A percentile compares a stretch with the other conserved stretches of the same genome.
Evolutionary conservation across 768 basidiomycete species (phyloP).

Genomic region (Tylopilus plumbeoviolaceoides): DNA sequence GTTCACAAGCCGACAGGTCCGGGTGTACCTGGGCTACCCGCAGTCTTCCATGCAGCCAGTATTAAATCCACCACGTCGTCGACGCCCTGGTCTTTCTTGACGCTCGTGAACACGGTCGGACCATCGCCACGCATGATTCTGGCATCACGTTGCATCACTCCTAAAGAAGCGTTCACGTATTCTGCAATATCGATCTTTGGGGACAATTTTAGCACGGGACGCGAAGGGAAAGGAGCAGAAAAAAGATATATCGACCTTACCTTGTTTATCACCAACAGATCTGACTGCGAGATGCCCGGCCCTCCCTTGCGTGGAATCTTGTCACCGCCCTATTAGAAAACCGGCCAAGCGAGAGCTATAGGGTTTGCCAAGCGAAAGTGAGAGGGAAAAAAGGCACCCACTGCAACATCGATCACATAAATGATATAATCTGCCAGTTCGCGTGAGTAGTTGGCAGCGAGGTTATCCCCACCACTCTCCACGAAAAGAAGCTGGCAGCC

Average conservation of each 20-base stretch:
- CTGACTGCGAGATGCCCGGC: slow-evolving; percentile 94
- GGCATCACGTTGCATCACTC: slow-evolving; percentile 92
- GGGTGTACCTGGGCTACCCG: slow-evolving; percentile 66
- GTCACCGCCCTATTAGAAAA: slow-evolving; percentile 74
- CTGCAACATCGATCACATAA: slow-evolving; percentile 85
- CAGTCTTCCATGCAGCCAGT: slow-evolving; percentile 82
- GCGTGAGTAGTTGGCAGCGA: slow-evolving; percentile 94
- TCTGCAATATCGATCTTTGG: slow-evolving; percentile 87
- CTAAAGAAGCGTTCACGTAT: slow-evolving; percentile 87
- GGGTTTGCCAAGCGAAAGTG: background rate
- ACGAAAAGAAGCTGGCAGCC: slow-evolving; percentile 89
- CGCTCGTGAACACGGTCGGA: slow-evolving; percentile 86
- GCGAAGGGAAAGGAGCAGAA: background rate
- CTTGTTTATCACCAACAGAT: slow-evolving; percentile 94
- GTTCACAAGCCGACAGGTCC: slow-evolving; percentile 33
- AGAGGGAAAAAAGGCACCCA: slow-evolving; percentile 31
- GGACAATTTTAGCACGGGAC: background rate
- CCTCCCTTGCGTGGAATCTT: slow-evolving; percentile 99
- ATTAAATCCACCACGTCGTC: slow-evolving; percentile 79
- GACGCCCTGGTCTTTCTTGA: slow-evolving; percentile 74
- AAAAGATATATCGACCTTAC: slow-evolving; percentile 33
- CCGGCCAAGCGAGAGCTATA: slow-evolving; percentile 1
- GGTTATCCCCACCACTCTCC: slow-evolving; percentile 95
- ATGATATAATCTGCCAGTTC: slow-evolving; percentile 98
- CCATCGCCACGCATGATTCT: slow-evolving; percentile 93